These are phyloP conservation scores for Flaveria bidentis DNA, from an alignment of 129 eudicot genomes.

Conservation along the genomic window DNA sequence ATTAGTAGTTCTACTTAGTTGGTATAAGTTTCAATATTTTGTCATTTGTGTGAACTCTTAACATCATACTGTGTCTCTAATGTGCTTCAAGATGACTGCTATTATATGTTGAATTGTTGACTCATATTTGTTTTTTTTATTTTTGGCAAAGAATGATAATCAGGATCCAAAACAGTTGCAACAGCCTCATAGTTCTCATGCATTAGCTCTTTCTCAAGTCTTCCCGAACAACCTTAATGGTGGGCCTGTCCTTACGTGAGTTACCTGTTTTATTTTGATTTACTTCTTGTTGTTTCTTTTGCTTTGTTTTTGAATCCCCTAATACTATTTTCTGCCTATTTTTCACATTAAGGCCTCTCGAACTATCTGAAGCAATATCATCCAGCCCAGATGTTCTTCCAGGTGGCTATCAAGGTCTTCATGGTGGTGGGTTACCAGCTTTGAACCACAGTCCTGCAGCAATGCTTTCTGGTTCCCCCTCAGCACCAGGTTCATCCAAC, in stretches of 20 bases:
- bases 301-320: conserved; percentile 6
- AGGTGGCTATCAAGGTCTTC: conserved; percentile 60
- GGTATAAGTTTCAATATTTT: neutral
- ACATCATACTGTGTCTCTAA: neutral
- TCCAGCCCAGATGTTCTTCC: conserved; percentile 54
- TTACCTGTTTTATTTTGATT: conserved; percentile 16
- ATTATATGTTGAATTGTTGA: neutral
- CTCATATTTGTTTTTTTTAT: neutral
- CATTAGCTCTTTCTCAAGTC: conserved; percentile 72
- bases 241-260: conserved; percentile 78
- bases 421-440: conserved; percentile 47
- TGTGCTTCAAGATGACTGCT: neutral
- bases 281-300: neutral
- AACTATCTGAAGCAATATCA: conserved; percentile 55
- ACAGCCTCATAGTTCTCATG: conserved; percentile 70
- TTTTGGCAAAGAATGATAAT: conserved; percentile 40
- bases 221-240: conserved; percentile 77
- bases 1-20: neutral
- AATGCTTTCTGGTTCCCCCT: conserved; percentile 37
- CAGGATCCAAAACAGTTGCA: conserved; percentile 69
- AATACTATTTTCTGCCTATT: conserved; percentile 10
- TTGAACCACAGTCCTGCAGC: conserved; percentile 41
- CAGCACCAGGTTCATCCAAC: conserved; percentile 45
- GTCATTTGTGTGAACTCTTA: neutral
- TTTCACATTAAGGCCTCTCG: conserved; percentile 59